Conservation (phyloP, 139 green algal genomes). For the Desmodesmus armatus region DNA sequence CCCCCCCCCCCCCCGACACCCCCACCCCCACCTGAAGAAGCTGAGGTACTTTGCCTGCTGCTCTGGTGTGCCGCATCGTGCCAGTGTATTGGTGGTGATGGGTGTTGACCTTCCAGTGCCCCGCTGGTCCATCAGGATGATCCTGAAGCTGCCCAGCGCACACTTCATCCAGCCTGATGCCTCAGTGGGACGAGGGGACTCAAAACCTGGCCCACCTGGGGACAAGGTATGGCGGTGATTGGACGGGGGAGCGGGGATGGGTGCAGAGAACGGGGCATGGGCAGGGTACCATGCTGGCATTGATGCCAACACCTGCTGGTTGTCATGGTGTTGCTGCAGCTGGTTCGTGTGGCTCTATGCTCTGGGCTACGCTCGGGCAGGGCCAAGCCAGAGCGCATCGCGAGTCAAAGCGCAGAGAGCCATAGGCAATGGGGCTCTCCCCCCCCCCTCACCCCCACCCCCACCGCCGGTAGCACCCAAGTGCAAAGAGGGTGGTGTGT, state of each 20-base stretch:
- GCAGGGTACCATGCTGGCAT: background rate
- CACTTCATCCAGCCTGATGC: conserved; percentile 84
- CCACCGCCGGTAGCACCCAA: no score
- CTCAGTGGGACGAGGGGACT: conserved; percentile 76
- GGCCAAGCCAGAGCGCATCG: no score
- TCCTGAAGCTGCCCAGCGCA: conserved; percentile 74
- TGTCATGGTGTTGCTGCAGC: background rate
- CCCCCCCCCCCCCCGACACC: no score
- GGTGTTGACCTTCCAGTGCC: conserved; percentile 65
- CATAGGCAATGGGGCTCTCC: no score
- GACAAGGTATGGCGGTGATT: background rate
- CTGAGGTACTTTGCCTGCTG: conserved; percentile 86
- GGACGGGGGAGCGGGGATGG: background rate
- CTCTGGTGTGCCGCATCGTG: conserved; percentile 53
- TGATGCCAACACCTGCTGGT: background rate
- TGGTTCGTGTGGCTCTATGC: background rate
- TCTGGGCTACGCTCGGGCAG: no score
- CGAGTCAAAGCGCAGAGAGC: no score
- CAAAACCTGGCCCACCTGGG: conserved; percentile 90
- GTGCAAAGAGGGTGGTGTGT: no score
- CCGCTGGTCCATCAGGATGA: conserved; percentile 92
- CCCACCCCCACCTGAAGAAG: conserved; percentile 57
- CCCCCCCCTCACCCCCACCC: no score
- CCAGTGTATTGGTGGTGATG: conserved; percentile 78
- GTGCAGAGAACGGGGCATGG: background rate